These are phyloP conservation scores for Gracilaria vermiculophylla DNA, from an alignment of 23 red algal genomes.

Conservation along the genomic window DNA sequence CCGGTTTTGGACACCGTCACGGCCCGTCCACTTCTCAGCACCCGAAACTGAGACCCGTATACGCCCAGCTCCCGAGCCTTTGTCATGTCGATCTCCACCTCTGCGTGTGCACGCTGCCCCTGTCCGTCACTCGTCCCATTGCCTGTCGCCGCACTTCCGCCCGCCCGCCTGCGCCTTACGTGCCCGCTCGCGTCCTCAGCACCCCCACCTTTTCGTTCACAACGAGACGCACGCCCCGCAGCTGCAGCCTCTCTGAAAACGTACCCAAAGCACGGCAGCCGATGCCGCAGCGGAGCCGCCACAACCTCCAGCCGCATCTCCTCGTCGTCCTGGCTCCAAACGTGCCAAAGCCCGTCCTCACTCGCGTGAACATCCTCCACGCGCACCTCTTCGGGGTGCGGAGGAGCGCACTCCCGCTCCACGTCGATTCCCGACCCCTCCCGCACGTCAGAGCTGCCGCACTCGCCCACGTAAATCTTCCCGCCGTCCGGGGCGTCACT, in stretches of 20 bases:
- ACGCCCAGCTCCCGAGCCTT: constrained; percentile 76
- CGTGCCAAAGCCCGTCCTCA: constrained; percentile 78
- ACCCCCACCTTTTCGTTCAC: not conserved
- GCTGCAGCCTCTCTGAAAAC: constrained; percentile 54
- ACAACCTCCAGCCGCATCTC: constrained; percentile 57
- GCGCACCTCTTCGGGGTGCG: constrained; percentile 68
- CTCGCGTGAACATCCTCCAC: constrained; percentile 56
- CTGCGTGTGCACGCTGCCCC: not conserved
- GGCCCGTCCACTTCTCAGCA: constrained; percentile 65
- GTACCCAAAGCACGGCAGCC: constrained; percentile 90
- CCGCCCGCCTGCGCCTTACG: not conserved
- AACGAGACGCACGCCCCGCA: not conserved
- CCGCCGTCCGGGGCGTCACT: constrained; percentile 18
- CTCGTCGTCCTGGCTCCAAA: constrained; percentile 48
- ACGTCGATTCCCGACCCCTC: constrained; percentile 36
- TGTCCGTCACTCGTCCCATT: not conserved
- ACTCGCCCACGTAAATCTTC: constrained; percentile 69
- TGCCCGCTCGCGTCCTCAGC: not conserved
- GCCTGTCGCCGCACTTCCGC: not conserved
- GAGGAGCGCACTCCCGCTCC: constrained; percentile 30
- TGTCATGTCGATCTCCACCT: constrained; percentile 60
- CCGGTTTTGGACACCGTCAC: constrained; percentile 62
- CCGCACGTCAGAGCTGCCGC: constrained; percentile 2
- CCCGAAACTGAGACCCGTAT: constrained; percentile 65
- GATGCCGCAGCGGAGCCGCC: constrained; percentile 79